Evolutionary conservation across 2,329 filamentous ascomycete species (phyloP).

Genomic region (Verticillium tricorpus): DNA sequence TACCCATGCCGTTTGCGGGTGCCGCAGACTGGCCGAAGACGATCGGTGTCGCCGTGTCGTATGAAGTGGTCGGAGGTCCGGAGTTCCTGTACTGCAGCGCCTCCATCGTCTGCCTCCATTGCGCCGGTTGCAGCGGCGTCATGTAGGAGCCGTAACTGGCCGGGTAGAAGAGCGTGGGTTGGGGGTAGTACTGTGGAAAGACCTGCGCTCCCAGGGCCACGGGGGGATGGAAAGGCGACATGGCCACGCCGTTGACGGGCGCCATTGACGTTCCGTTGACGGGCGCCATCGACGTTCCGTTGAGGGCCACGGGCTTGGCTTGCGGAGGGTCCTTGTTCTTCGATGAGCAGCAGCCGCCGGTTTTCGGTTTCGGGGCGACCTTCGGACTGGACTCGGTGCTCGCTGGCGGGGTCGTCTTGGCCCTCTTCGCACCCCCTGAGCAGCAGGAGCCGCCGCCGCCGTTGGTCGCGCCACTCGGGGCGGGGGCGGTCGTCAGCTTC

Average conservation of each 20-base stretch:
- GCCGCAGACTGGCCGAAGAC: not conserved
- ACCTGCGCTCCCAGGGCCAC: constrained; percentile 32
- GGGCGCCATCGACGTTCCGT: constrained; percentile 19
- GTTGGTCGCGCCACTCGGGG: not conserved
- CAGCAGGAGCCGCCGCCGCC: constrained; percentile 14
- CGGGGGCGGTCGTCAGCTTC: not conserved
- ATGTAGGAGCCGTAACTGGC: constrained; percentile 50
- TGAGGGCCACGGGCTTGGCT: not conserved
- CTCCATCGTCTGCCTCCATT: constrained; percentile 45
- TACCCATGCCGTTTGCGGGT: constrained; percentile 11
- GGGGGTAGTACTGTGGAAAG: constrained; percentile 33
- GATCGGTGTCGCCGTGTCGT: constrained; percentile 5
- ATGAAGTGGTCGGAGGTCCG: constrained; percentile 17
- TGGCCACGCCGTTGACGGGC: constrained; percentile 16
- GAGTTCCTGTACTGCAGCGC: constrained; percentile 32
- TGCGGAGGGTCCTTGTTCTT: constrained; percentile 16
- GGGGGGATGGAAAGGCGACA: constrained; percentile 29
- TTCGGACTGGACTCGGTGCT: constrained; percentile 12
- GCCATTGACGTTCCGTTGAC: constrained; percentile 18
- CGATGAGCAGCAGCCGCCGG: constrained; percentile 32
- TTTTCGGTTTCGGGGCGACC: constrained; percentile 11
- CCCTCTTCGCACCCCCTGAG: constrained; percentile 11
- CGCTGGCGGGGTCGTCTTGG: constrained; percentile 6
- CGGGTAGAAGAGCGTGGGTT: constrained; percentile 47
- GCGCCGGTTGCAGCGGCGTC: constrained; percentile 49